Conservation (phyloP, 2,329 filamentous ascomycete genomes). For the Endoconidiophora laricicola region DNA sequence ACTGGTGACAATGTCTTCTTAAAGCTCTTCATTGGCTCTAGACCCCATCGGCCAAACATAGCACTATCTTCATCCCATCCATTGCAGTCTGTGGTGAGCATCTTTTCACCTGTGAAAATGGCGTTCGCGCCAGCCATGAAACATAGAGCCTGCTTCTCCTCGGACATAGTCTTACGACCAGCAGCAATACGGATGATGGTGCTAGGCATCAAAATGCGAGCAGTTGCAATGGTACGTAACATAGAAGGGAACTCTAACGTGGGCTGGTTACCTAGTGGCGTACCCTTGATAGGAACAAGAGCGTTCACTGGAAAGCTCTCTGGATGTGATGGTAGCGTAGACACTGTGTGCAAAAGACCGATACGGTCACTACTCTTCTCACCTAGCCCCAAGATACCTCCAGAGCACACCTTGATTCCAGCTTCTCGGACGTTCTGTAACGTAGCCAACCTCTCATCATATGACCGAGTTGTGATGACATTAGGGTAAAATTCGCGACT, state of each 20-base stretch:
- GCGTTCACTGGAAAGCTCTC: slow-evolving; percentile 88
- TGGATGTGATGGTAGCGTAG: slow-evolving; percentile 64
- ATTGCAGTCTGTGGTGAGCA: slow-evolving; percentile 83
- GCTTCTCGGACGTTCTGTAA: slow-evolving; percentile 67
- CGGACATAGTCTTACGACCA: slow-evolving; percentile 65
- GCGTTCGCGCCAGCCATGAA: slow-evolving; percentile 87
- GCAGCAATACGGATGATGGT: slow-evolving; percentile 81
- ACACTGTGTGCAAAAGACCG: slow-evolving; percentile 66
- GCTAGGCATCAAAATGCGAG: slow-evolving; percentile 63
- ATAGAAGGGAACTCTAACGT: slow-evolving; percentile 63
- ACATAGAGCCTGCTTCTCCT: slow-evolving; percentile 78
- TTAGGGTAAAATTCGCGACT: slow-evolving; percentile 76
- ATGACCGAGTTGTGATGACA: slow-evolving; percentile 70
- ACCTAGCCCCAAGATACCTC: slow-evolving; percentile 73
- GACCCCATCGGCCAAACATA: slow-evolving; percentile 72
- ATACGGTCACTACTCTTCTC: slow-evolving; percentile 66
- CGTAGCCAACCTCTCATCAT: slow-evolving; percentile 73
- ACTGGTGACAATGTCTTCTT: slow-evolving; percentile 17
- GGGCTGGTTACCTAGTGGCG: slow-evolving; percentile 59
- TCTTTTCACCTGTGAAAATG: slow-evolving; percentile 91
- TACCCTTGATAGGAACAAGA: slow-evolving; percentile 79
- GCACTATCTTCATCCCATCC: slow-evolving; percentile 77
- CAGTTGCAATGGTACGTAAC: slow-evolving; percentile 69
- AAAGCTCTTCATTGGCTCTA: slow-evolving; percentile 55
- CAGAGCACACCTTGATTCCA: slow-evolving; percentile 79